phyloP scores from a whole-genome alignment of 1,139 yeast species.

The Yamadazyma jaroonii region DNA sequence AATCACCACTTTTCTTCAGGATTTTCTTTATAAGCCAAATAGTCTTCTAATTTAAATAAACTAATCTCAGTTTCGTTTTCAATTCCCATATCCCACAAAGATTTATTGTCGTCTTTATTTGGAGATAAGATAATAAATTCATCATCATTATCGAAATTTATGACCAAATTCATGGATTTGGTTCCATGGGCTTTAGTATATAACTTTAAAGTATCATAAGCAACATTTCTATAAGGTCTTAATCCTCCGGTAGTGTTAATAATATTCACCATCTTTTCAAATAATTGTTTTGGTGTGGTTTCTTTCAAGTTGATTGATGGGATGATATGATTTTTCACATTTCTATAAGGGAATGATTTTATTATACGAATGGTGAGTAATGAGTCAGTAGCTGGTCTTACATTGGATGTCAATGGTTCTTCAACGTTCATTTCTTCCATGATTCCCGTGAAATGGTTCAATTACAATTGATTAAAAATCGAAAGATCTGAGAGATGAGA shows the following conservation, averaged over 20 bases:
- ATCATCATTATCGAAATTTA: conserved; percentile 72
- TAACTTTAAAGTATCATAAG: conserved; percentile 73
- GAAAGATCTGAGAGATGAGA: conserved; percentile 4
- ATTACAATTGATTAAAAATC: neutral
- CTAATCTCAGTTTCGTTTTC: conserved; percentile 93
- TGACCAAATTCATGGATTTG: conserved; percentile 87
- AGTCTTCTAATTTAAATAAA: conserved; percentile 64
- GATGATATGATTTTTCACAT: conserved; percentile 77
- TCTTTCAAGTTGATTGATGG: conserved; percentile 68
- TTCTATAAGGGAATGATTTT: conserved; percentile 90
- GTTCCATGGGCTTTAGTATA: conserved; percentile 95
- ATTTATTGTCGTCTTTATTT: conserved; percentile 29
- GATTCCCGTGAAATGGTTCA: neutral
- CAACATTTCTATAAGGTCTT: conserved; percentile 81
- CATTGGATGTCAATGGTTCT: conserved; percentile 66
- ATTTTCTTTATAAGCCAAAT: conserved; percentile 64
- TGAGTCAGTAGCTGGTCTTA: conserved; percentile 67
- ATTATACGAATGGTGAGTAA: conserved; percentile 80
- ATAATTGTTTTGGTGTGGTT: conserved; percentile 64
- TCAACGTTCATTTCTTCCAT: conserved; percentile 21
- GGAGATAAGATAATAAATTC: conserved; percentile 55
- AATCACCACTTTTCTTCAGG: conserved; percentile 91
- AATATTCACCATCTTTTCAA: conserved; percentile 41
- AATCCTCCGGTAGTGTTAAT: conserved; percentile 67
- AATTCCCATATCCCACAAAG: conserved; percentile 65